Evolutionary conservation across 2,329 filamentous ascomycete species (phyloP).

Genomic region (Ramularia collo-cygni): DNA sequence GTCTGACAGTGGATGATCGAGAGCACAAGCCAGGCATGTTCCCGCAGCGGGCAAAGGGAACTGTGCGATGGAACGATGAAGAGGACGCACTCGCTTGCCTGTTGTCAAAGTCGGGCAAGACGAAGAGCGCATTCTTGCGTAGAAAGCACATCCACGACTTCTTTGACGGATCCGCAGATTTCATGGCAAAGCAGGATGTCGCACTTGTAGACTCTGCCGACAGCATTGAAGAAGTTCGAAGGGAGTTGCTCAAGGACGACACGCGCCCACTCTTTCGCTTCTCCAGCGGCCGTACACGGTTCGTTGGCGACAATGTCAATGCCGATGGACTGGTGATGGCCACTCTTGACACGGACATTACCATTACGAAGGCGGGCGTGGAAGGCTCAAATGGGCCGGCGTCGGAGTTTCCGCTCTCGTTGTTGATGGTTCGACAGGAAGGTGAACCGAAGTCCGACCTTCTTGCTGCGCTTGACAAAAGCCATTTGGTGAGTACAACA

Average conservation of each 20-base stretch:
- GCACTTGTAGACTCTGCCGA: slow-evolving; percentile 17
- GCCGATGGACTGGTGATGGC: slow-evolving; percentile 40
- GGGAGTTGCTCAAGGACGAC: slow-evolving; percentile 42
- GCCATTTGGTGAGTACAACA: slow-evolving; percentile 32
- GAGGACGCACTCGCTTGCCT: slow-evolving; percentile 25
- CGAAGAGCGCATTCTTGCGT: slow-evolving; percentile 32
- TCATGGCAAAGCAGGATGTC: slow-evolving; percentile 20
- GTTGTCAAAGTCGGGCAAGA: slow-evolving; percentile 13
- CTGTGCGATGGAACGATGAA: slow-evolving; percentile 24
- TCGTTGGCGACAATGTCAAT: slow-evolving; percentile 42
- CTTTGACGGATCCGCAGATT: slow-evolving; percentile 27
- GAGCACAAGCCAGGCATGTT: slow-evolving; percentile 23
- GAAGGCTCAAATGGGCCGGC: slow-evolving; percentile 9
- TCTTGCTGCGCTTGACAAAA: slow-evolving; percentile 39
- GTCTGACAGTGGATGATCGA: slow-evolving; percentile 38
- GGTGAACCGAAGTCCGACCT: slow-evolving; percentile 34
- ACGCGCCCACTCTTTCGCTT: slow-evolving; percentile 42
- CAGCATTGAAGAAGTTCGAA: slow-evolving; percentile 26
- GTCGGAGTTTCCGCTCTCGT: slow-evolving; percentile 43
- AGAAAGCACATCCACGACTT: slow-evolving; percentile 37
- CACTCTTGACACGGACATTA: slow-evolving; percentile 42
- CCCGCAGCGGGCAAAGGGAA: slow-evolving; percentile 25
- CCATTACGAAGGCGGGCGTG: slow-evolving; percentile 31
- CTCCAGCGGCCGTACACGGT: slow-evolving; percentile 41
- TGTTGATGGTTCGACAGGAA: slow-evolving; percentile 46